A percentile compares a stretch with the other conserved stretches of the same genome.
phyloP scores from a whole-genome alignment of 331 rosid genomes.

The Stylosanthes scabra region DNA sequence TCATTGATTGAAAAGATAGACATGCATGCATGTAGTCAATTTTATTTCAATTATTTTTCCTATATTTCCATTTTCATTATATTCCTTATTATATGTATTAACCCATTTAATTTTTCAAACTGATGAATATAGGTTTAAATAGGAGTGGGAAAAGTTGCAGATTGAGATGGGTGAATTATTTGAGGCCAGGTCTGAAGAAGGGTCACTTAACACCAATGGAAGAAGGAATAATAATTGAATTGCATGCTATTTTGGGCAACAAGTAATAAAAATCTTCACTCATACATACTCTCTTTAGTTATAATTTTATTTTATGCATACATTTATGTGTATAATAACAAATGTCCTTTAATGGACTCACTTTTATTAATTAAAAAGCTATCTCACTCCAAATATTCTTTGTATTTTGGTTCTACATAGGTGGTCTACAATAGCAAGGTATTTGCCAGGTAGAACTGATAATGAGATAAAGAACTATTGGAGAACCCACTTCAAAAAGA shows the following conservation, averaged over 20 bases:
- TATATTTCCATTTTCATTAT: neutral
- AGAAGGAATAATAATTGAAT: conserved; percentile 62
- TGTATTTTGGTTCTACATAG: no score
- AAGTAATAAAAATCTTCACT: conserved; percentile 41
- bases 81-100: neutral
- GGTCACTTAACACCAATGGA: conserved; percentile 68
- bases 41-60: neutral
- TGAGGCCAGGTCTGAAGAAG: conserved; percentile 76
- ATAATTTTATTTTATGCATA: no score
- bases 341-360: no score
- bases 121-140: conserved; percentile 55
- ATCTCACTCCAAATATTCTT: no score
- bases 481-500: conserved; percentile 78
- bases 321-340: no score
- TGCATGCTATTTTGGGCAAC: conserved; percentile 74
- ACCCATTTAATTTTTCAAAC: neutral
- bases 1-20: neutral
- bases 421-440: conserved; percentile 84
- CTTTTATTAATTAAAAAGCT: no score
- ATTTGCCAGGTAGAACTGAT: conserved; percentile 84
- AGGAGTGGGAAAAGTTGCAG: conserved; percentile 84
- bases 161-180: conserved; percentile 81
- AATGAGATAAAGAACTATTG: conserved; percentile 80
- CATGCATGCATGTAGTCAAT: neutral
- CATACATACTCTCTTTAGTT: neutral